Evolutionary conservation across 306 rosid species (phyloP).

Genomic region (Quercus gilva): DNA sequence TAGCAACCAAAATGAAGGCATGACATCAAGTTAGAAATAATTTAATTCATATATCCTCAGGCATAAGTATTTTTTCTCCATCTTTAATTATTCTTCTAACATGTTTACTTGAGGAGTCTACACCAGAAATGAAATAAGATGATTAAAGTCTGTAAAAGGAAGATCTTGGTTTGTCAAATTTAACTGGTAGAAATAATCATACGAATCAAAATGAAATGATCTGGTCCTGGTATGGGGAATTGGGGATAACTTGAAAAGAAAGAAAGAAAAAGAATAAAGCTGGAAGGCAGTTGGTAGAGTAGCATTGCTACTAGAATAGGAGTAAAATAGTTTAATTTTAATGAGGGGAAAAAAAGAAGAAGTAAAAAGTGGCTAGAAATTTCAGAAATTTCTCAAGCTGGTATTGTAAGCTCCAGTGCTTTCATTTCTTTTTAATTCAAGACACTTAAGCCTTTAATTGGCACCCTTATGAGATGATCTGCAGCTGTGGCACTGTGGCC

Average conservation of each 20-base stretch:
- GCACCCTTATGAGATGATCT: neutral
- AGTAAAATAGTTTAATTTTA: neutral
- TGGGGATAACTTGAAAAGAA: neutral
- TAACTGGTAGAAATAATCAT: neutral
- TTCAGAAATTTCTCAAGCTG: neutral
- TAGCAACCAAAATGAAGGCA: neutral
- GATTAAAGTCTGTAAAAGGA: neutral
- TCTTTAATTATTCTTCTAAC: neutral
- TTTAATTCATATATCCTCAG: neutral
- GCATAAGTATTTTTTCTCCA: neutral
- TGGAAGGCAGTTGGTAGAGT: neutral
- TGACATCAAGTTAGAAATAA: neutral
- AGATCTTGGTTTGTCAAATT: neutral
- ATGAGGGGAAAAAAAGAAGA: neutral
- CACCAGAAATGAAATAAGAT: neutral
- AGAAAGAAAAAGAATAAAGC: neutral
- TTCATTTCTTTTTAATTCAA: slow-evolving; percentile 10
- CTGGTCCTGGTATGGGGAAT: neutral
- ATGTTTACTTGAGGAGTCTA: neutral
- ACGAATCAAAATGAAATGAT: too few relatives aligned
- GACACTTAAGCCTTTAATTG: neutral
- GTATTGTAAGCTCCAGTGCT: slow-evolving; percentile 6
- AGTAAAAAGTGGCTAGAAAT: neutral
- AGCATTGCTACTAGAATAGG: neutral
- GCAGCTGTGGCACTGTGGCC: neutral